A percentile compares a stretch with the other conserved stretches of the same genome.
These are phyloP conservation scores for Tylopilus sp. DNA, from an alignment of 768 basidiomycete genomes.

Conservation along the genomic window DNA sequence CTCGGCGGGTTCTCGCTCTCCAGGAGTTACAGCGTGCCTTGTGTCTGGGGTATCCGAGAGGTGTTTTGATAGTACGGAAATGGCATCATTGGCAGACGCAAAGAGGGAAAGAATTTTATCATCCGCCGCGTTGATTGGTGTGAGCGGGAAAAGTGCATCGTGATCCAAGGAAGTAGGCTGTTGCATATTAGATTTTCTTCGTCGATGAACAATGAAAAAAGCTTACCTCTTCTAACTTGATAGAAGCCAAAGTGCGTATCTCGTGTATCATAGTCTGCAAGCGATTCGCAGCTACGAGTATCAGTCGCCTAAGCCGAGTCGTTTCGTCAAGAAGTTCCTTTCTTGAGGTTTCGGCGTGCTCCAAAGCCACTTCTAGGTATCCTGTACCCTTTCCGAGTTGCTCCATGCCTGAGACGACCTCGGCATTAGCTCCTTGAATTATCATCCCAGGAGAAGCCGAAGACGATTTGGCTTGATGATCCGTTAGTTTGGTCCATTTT, in stretches of 20 bases:
- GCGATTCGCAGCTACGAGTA: conserved; percentile 64
- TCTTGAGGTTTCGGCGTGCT: conserved; percentile 69
- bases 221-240: conserved; percentile 48
- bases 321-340: conserved; percentile 64
- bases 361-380: conserved; percentile 63
- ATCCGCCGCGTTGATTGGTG: conserved; percentile 46
- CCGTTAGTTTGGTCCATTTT: conserved; percentile 69
- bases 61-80: conserved; percentile 31
- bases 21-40: conserved; percentile 15
- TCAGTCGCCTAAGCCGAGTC: conserved; percentile 51
- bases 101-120: conserved; percentile 47
- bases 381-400: conserved; percentile 48
- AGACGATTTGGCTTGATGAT: conserved; percentile 60
- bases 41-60: conserved; percentile 10
- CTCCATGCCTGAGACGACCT: conserved; percentile 43
- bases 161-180: conserved; percentile 47
- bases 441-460: conserved; percentile 45
- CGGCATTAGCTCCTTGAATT: conserved; percentile 51
- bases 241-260: conserved; percentile 37
- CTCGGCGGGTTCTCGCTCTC: conserved; percentile 16
- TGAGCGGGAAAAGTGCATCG: conserved; percentile 50
- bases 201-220: conserved; percentile 4
- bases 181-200: conserved; percentile 9
- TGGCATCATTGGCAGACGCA: conserved; percentile 35
- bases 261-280: conserved; percentile 53